Base-by-base conservation (phyloP, 108 stramenopile genomes). In the Stephanodiscus minutulus region DNA sequence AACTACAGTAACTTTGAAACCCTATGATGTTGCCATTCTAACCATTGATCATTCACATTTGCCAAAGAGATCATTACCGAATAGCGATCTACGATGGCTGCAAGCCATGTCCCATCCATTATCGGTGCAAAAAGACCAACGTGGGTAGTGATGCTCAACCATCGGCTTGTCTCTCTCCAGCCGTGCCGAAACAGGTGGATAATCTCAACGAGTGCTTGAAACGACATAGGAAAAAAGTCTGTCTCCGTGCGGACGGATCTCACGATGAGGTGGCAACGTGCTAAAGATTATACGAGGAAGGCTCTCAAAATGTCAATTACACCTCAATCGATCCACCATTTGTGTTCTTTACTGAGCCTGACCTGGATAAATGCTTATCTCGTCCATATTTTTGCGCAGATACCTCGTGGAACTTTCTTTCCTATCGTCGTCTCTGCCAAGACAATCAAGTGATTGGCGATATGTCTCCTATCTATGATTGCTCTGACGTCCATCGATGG, bases 71-170 rank as follows among this genome's bases (percentile, higher is more conserved):
- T 9, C 89, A 96, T 84, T 96, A 90, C 75, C 74, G 78, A 53
- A 75, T 94, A 18, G 58, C 81, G 13, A 74, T 91, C 0, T 96
- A 94, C 56, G 76, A 86, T 48, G 91, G 88, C 66, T 96, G 95
- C 60, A 90, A 82, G 65, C 95, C 95, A 39, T 96, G 95, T 52
- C 90, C 92, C 3, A 68, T 85, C 8, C 88, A 87, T 27, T 93
- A 91, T 69, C 44, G 74, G 17, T 96, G 94, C 70, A 56, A 81
- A 20, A 63, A 66, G 49, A 35, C 49, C 18, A 58, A 36, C 4
- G 70, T 61, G 0, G 75, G 27, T 15, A 25, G 10, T 25, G 9
- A 17, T 15, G 33, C 48, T n/a, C 11, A 22, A 61, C 10, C 55
- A 4, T 47, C 66, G n/a, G 25, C 28, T 35, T 78, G 77, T 60